These are phyloP conservation scores for Chlorella vulgaris DNA, from an alignment of 139 green algal species.

Conservation along the genomic window DNA sequence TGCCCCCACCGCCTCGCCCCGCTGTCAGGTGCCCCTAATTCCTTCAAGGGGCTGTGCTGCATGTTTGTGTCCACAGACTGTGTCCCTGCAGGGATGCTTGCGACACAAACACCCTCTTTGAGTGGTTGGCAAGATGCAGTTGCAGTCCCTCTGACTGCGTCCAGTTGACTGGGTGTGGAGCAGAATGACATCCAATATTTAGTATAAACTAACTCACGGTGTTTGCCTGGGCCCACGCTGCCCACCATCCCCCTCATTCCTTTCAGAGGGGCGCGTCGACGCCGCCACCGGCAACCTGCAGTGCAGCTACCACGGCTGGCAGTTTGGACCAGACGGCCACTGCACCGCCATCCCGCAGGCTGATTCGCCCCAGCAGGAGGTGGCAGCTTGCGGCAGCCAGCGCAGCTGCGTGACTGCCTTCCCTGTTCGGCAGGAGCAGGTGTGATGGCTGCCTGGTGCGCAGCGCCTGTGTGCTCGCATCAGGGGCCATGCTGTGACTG, in stretches of 20 bases:
- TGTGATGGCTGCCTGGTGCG: not conserved
- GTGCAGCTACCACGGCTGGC: slow-evolving; percentile 69
- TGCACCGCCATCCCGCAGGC: slow-evolving; percentile 63
- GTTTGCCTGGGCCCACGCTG: too few relatives aligned
- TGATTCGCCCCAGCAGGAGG: slow-evolving; percentile 24
- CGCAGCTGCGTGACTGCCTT: slow-evolving; percentile 32
- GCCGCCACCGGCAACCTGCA: slow-evolving; percentile 49
- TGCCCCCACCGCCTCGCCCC: slow-evolving; percentile 71
- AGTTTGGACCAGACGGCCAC: slow-evolving; percentile 45
- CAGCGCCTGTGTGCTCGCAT: not conserved
- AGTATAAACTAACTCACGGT: too few relatives aligned
- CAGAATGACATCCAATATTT: too few relatives aligned
- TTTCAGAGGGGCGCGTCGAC: slow-evolving; percentile 59
- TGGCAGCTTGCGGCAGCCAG: slow-evolving; percentile 12
- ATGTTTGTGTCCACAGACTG: not conserved
- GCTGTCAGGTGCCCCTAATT: slow-evolving; percentile 41
- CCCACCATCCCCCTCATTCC: not conserved
- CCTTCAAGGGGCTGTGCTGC: not conserved
- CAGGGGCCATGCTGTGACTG: too few relatives aligned
- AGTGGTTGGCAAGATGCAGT: too few relatives aligned
- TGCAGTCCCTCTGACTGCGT: not conserved
- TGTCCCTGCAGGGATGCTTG: too few relatives aligned
- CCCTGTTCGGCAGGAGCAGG: slow-evolving; percentile 47
- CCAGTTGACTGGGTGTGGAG: not conserved
- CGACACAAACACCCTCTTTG: too few relatives aligned